phyloP scores from a whole-genome alignment of 345 rosid species.

The Linum trigynum region DNA sequence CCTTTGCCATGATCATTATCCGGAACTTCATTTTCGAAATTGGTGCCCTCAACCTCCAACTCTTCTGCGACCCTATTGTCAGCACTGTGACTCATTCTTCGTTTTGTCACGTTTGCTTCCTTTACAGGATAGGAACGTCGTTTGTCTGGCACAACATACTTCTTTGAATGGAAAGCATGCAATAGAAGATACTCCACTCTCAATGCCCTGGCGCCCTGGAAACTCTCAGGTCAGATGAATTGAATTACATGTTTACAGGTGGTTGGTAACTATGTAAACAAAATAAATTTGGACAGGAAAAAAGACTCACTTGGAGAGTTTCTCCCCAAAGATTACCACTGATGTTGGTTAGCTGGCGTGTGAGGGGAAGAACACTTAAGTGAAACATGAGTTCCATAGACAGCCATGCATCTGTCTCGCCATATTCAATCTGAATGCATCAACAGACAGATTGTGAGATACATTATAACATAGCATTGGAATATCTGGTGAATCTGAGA shows the following conservation, averaged over 20 bases:
- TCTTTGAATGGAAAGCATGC: constrained; percentile 87
- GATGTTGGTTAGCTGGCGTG: constrained; percentile 93
- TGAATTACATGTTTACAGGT: not conserved
- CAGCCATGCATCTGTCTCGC: constrained; percentile 97
- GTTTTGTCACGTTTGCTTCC: constrained; percentile 49
- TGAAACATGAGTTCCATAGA: constrained; percentile 99
- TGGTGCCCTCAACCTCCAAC: constrained; percentile 32
- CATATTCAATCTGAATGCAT: constrained; percentile 70
- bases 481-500: constrained; percentile 4
- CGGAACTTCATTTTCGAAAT: constrained; percentile 33
- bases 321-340: constrained; percentile 98
- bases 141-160: constrained; percentile 92
- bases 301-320: constrained; percentile 80
- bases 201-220: constrained; percentile 96
- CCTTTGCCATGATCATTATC: constrained; percentile 40
- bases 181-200: constrained; percentile 86
- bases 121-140: constrained; percentile 42
- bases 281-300: not conserved
- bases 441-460: constrained; percentile 18
- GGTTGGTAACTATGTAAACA: not conserved
- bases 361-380: constrained; percentile 91
- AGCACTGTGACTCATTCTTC: constrained; percentile 37
- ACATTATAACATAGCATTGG: constrained; percentile 1
- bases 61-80: constrained; percentile 40
- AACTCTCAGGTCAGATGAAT: constrained; percentile 12